Base-by-base conservation (phyloP, 305 asterid genomes). In the Andrographis paniculata region DNA sequence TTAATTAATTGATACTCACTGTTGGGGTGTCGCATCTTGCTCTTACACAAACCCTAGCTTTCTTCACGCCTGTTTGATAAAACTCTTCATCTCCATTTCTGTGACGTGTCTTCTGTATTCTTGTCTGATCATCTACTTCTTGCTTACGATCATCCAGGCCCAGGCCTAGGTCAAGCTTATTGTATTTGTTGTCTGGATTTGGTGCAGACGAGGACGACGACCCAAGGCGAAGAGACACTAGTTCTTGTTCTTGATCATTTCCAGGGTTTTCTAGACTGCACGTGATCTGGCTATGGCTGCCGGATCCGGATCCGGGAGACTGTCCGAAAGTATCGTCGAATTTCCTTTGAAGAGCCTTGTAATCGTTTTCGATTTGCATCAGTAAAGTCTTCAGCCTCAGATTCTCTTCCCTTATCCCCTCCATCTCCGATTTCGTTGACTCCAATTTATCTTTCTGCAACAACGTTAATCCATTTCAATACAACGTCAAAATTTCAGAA, bases 31-130 rank as follows among this genome's bases (percentile, higher is more conserved):
- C 91, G 45, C 96, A 87, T 73, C 80, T 76, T 27, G 91, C 72
- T 46, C 95, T 66, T 3, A 87, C 93, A 45, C 87, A 83, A 69
- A 87, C 96, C 68, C 95, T 71, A 30, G 95, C 91, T 66, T 77
- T 80, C 72, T 83, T 87, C 43, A 44, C 80, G 54, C 58, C 72
- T 12, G 78, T 52, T 56, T 76, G 93, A 43, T 76, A 63, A 52
- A 70, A 22, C 15, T 74, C 85, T 16, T 80, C 87, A 20, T 78
- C 84, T 39, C 68, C 81, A 50, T 53, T 71, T 48, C 75, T 62
- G 31, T 17, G 20, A 24, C 30, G 8, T 0, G 59, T 48, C 64
- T 69, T 75, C 66, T 45, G 20, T 55, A 27, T 14, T 48, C 31
- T 45, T 6, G 18, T 41, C 36, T 30, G 52, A 13, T 42, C 36